Base-by-base conservation (phyloP, 1,284 basidiomycete genomes). In the Ustilago loliicola region DNA sequence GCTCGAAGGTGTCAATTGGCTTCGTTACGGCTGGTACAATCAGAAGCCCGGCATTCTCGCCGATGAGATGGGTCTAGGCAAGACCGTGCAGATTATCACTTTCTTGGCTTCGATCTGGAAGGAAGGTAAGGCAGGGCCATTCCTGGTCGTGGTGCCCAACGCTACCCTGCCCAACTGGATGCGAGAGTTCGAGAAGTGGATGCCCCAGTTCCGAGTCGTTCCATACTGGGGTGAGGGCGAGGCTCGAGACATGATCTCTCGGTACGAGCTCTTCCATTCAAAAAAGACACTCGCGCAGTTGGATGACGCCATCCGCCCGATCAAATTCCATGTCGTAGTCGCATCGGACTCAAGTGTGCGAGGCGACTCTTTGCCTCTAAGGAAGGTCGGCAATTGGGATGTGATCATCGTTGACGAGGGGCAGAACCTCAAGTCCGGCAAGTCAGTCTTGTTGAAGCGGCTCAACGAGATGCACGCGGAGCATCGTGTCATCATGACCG, bases 1-100 rank as follows among this genome's bases (percentile, higher is more conserved):
- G 91, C 89, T 96, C 27, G 92, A 95, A 59, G 96, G 96, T 6
- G 91, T 98, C 72, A 96, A 96, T 74, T 98, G 96, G 95, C 89
- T 98, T 27, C 80, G 80, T 38, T 84, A 70, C 29, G 71, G 82
- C 54, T 83, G 77, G 80, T 67, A 79, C 90, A 92, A 91, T 77
- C 89, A 90, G 51, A 94, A 95, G 75, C 91, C 92, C 42, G 95
- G 93, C 79, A 98, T 98, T 77, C 90, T 98, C n/a, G 95, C 96
- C 2, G 96, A 99, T 84, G 96, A 98, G 87, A 98, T 99, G 96
- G 70, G 78, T 38, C 76, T 96, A 91, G 94, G 94, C 0, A 96
- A 96, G 89, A 98, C 96, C 0, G 93, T 98, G 3, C 95, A 98
- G 87, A 92, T 98, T 50, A 91, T 92, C 32, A 91, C 93, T 0